phyloP scores from a whole-genome alignment of 2,329 filamentous ascomycete genomes.

The Pseudonectria foliicola region DNA sequence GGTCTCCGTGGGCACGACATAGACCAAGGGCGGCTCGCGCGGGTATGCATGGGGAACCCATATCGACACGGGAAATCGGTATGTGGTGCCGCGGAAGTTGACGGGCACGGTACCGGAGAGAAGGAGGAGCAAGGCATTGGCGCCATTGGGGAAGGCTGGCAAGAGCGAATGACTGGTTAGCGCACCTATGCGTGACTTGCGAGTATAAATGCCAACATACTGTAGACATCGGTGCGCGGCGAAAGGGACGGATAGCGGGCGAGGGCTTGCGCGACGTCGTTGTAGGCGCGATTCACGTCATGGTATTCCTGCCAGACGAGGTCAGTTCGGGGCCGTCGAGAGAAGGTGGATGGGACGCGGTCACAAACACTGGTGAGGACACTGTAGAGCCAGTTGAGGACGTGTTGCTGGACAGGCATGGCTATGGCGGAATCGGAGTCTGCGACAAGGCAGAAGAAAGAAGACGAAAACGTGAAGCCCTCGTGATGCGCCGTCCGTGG shows the following conservation, averaged over 20 bases:
- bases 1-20: slow-evolving; percentile 78
- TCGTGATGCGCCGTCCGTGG: background rate
- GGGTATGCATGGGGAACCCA: slow-evolving; percentile 94
- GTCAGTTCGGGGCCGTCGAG: slow-evolving; percentile 2
- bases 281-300: slow-evolving; percentile 88
- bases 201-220: slow-evolving; percentile 38
- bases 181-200: background rate
- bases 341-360: slow-evolving; percentile 4
- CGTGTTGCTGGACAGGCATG: slow-evolving; percentile 76
- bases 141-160: slow-evolving; percentile 79
- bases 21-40: slow-evolving; percentile 74
- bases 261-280: slow-evolving; percentile 78
- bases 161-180: slow-evolving; percentile 4
- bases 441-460: background rate
- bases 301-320: slow-evolving; percentile 66
- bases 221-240: slow-evolving; percentile 91
- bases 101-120: slow-evolving; percentile 88
- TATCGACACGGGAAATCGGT: slow-evolving; percentile 84
- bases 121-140: slow-evolving; percentile 77
- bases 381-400: slow-evolving; percentile 92
- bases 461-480: background rate
- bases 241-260: slow-evolving; percentile 71
- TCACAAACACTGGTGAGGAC: slow-evolving; percentile 65
- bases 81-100: slow-evolving; percentile 77
- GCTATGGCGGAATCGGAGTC: slow-evolving; percentile 15